Evolutionary conservation across 305 asterid genomes (phyloP).

Genomic region (Salvia sclarea): DNA sequence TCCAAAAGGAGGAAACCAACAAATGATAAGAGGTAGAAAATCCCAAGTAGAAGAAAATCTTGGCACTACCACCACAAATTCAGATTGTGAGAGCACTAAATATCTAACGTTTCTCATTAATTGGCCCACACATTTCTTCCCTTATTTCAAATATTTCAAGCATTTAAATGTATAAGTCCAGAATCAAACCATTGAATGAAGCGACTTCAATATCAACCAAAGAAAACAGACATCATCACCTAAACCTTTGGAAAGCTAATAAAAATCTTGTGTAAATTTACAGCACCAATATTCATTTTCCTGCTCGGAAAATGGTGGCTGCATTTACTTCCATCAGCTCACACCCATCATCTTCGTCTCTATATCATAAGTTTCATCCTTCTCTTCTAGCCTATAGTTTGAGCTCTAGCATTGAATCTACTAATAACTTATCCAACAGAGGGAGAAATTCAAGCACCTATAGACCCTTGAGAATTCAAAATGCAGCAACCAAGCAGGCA

Average conservation of each 20-base stretch:
- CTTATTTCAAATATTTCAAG: slow-evolving; percentile 17
- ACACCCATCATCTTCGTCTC: slow-evolving; percentile 43
- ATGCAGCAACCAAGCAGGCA: slow-evolving; percentile 72
- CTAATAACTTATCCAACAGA: slow-evolving; percentile 33
- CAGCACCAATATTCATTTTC: slow-evolving; percentile 16
- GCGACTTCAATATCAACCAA: slow-evolving; percentile 13
- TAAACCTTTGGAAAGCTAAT: neutral
- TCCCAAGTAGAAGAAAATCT: slow-evolving; percentile 37
- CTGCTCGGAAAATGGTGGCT: slow-evolving; percentile 50
- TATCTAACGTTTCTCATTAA: slow-evolving; percentile 41
- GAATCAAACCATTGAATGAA: slow-evolving; percentile 8
- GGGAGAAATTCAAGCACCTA: slow-evolving; percentile 31
- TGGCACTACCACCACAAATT: slow-evolving; percentile 59
- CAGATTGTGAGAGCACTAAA: slow-evolving; percentile 51
- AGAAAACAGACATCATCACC: slow-evolving; percentile 21
- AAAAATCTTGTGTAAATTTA: neutral
- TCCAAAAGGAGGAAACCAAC: slow-evolving; percentile 31
- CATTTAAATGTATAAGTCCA: slow-evolving; percentile 12
- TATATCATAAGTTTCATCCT: slow-evolving; percentile 40
- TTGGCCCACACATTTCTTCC: slow-evolving; percentile 42
- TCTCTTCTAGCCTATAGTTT: slow-evolving; percentile 32
- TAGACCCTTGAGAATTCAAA: slow-evolving; percentile 47
- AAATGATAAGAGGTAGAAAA: slow-evolving; percentile 48
- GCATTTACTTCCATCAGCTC: slow-evolving; percentile 53
- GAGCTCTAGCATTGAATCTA: slow-evolving; percentile 34